Base-by-base conservation (phyloP, 1,284 basidiomycete species). In the Ceratobasidium sp. region DNA sequence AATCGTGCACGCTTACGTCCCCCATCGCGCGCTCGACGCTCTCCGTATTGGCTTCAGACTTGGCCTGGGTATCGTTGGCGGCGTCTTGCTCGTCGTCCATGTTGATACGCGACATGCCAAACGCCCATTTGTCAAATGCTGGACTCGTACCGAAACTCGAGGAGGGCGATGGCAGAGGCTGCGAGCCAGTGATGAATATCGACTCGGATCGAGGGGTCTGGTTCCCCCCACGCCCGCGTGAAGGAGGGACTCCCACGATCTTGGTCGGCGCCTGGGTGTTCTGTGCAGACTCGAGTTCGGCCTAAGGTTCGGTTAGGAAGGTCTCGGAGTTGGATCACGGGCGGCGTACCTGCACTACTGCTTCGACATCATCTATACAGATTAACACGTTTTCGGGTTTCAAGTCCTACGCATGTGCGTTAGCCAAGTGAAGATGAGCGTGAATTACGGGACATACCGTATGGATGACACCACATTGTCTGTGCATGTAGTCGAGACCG, bases 351-450 rank as follows among this genome's bases (percentile, higher is more conserved):
- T 92, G 89, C 58, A 99, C 96, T 80, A 98, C 95, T 2, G 90
- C 86, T 81, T 99, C 97, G 78, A 99, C 97, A 80, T 98, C 94
- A 79, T 98, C 97, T 80, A 99, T 98, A 83, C 90, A 93, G 78
- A 99, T 96, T 72, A 99, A 88, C 41, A 99, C 96, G 83, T 99
- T 99, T 82, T 99, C 97, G 0, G 97, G 97, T 83, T 99, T 99
- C 78, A 99, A 87, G 83, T 99, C 96, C 65, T 69, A 56, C 81
- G 81, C 49, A 58, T 41, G 19, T 39, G 65, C 22, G 53, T 69
- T 9, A 69, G 51, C 53, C n/a, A 41, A 34, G 77, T 16, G 27
- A 8, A 31, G 14, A 53, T 59, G 39, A 49, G 51, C 41, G 41
- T 34, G 56, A 24, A 62, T 51, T 7, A 31, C 49, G 43, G 19